Percentiles rank a stretch among this genome's conserved stretches.
These are phyloP conservation scores for Metschnikowia continentalis DNA, from an alignment of 805 yeast species.

Conservation along the genomic window DNA sequence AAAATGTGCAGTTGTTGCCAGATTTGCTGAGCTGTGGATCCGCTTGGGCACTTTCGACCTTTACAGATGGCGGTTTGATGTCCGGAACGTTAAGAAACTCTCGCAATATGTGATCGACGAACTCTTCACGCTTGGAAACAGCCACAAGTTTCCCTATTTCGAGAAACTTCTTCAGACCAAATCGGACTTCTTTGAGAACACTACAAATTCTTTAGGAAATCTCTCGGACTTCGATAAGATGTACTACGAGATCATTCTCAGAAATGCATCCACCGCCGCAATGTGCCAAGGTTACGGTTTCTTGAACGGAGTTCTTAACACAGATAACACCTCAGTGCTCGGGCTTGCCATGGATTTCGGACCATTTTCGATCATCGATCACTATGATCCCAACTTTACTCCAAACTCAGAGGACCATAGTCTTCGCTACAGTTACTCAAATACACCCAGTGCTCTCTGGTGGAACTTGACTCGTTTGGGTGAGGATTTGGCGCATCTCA, in stretches of 20 bases:
- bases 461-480: slow-evolving; percentile 88
- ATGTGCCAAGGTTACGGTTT: slow-evolving; percentile 91
- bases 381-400: slow-evolving; percentile 73
- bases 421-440: slow-evolving; percentile 71
- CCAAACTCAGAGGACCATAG: slow-evolving; percentile 85
- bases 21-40: slow-evolving; percentile 85
- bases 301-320: slow-evolving; percentile 88
- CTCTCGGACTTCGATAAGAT: slow-evolving; percentile 63
- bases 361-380: slow-evolving; percentile 88
- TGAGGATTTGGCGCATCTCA: slow-evolving; percentile 73
- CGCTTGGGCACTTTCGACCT: slow-evolving; percentile 86
- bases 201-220: slow-evolving; percentile 26
- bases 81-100: slow-evolving; percentile 55
- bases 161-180: slow-evolving; percentile 17
- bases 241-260: slow-evolving; percentile 63
- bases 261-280: slow-evolving; percentile 77
- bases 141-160: slow-evolving; percentile 28
- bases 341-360: slow-evolving; percentile 93
- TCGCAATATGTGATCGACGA: slow-evolving; percentile 71
- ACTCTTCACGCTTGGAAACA: slow-evolving; percentile 42
- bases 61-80: slow-evolving; percentile 68
- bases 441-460: slow-evolving; percentile 84
- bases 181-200: slow-evolving; percentile 18
- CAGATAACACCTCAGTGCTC: slow-evolving; percentile 87
- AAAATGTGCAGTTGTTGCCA: slow-evolving; percentile 76